These are phyloP conservation scores for Cynara cardunculus DNA, from an alignment of 129 eudicot species.

Conservation along the genomic window DNA sequence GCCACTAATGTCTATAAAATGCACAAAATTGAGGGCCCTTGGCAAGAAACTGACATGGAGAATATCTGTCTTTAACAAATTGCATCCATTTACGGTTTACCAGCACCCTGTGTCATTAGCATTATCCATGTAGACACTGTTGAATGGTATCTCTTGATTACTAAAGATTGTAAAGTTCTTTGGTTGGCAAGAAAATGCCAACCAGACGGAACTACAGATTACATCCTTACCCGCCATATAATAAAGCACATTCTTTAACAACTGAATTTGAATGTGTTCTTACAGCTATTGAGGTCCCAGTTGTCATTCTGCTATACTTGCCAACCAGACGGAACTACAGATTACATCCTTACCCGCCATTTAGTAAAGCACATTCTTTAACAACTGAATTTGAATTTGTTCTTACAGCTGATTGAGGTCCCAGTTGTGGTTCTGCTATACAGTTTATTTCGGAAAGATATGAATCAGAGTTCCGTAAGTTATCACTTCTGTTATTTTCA, in stretches of 20 bases:
- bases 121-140: neutral
- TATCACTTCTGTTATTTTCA: neutral
- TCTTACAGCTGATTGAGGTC: slow-evolving; percentile 54
- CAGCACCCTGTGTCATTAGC: too few species aligned
- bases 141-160: neutral
- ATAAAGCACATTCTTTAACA: neutral
- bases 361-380: neutral
- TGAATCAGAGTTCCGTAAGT: slow-evolving; percentile 56
- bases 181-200: neutral
- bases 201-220: neutral
- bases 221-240: too few species aligned
- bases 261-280: slow-evolving; percentile 15
- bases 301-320: slow-evolving; percentile 46
- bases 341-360: too few species aligned
- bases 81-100: neutral
- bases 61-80: neutral
- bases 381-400: slow-evolving; percentile 9
- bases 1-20: neutral
- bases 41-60: neutral
- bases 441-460: slow-evolving; percentile 49
- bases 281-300: slow-evolving; percentile 58
- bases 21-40: neutral
- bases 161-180: neutral
- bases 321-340: neutral
- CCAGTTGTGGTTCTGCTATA: slow-evolving; percentile 50